Evolutionary conservation across 108 stramenopile genomes (phyloP).

Genomic region (Fistulifera solaris): DNA sequence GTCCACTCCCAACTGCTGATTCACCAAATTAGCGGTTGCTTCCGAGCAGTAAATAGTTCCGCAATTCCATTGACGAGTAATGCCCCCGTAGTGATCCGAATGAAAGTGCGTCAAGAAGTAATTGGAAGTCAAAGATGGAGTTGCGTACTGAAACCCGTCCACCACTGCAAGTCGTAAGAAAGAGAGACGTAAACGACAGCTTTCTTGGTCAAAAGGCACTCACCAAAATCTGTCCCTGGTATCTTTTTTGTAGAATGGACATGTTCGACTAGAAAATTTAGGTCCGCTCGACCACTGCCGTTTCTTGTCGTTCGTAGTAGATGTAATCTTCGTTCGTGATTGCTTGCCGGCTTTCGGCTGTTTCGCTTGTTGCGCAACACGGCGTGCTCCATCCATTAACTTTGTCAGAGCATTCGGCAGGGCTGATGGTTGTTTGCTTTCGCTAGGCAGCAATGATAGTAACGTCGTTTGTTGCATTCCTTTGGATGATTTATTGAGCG

Average conservation of each 20-base stretch:
- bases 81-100: constrained; percentile 63
- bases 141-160: constrained; percentile 57
- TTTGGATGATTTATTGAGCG: background rate
- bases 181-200: no score
- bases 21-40: constrained; percentile 50
- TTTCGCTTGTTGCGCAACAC: constrained; percentile 25
- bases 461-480: no score
- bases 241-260: constrained; percentile 73
- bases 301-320: constrained; percentile 3
- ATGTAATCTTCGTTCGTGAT: background rate
- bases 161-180: constrained; percentile 11
- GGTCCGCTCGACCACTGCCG: constrained; percentile 3
- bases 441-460: no score
- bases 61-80: constrained; percentile 44
- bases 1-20: constrained; percentile 40
- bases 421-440: no score
- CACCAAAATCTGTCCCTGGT: constrained; percentile 65
- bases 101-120: constrained; percentile 79
- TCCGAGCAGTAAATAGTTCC: constrained; percentile 72
- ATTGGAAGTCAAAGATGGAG: constrained; percentile 47
- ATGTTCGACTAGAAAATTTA: constrained; percentile 9
- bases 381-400: constrained; percentile 33
- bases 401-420: constrained; percentile 20
- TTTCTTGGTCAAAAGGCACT: no score
- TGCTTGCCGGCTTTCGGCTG: constrained; percentile 9